phyloP scores from a whole-genome alignment of 768 basidiomycete species.

The Lepiota brunneoincarnata region DNA sequence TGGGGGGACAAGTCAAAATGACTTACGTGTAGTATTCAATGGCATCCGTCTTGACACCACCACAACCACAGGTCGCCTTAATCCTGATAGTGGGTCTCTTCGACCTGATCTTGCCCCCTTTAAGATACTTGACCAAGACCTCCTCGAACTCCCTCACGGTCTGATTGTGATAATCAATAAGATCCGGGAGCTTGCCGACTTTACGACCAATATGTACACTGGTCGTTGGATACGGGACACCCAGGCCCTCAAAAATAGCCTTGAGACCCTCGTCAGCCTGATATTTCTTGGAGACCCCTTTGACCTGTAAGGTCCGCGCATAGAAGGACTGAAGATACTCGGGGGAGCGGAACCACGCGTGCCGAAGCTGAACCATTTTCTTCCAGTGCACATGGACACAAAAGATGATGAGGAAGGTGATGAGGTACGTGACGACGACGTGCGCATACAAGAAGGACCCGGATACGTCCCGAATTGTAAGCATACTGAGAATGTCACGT shows the following conservation, averaged over 20 bases:
- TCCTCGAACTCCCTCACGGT: constrained; percentile 93
- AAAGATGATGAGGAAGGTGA: constrained; percentile 71
- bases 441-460: constrained; percentile 80
- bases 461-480: constrained; percentile 82
- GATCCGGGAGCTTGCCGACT: constrained; percentile 84
- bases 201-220: constrained; percentile 86
- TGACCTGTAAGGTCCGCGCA: constrained; percentile 85
- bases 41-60: constrained; percentile 84
- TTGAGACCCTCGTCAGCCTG: constrained; percentile 86
- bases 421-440: constrained; percentile 77
- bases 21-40: constrained; percentile 92
- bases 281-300: constrained; percentile 72
- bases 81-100: constrained; percentile 79
- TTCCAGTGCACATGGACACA: constrained; percentile 76
- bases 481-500: constrained; percentile 69
- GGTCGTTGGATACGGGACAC: constrained; percentile 88
- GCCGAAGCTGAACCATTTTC: constrained; percentile 75
- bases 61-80: constrained; percentile 79
- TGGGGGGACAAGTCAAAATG: not conserved
- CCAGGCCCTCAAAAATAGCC: constrained; percentile 67
- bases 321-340: constrained; percentile 91
- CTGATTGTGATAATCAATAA: constrained; percentile 89
- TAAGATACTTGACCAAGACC: constrained; percentile 87
- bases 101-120: constrained; percentile 73
- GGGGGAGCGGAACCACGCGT: constrained; percentile 85